These are phyloP conservation scores for Coprinopsis marcescibilis DNA, from an alignment of 768 basidiomycete genomes.

Conservation along the genomic window DNA sequence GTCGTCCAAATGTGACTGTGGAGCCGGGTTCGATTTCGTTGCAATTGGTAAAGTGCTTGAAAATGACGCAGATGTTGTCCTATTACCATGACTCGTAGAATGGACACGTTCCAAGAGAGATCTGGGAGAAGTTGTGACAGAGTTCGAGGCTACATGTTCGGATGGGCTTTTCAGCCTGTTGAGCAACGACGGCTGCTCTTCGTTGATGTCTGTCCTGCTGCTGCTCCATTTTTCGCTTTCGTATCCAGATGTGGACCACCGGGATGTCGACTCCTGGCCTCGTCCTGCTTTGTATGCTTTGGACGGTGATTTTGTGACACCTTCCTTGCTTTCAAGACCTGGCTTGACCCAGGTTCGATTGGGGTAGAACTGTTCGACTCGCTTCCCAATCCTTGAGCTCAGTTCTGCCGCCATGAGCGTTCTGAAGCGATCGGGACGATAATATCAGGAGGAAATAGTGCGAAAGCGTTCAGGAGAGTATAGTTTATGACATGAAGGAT, in stretches of 20 bases:
- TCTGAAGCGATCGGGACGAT: too few species aligned
- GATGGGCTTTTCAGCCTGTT: neutral
- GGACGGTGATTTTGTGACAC: neutral
- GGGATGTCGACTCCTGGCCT: neutral
- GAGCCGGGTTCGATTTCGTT: neutral
- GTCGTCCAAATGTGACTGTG: too few species aligned
- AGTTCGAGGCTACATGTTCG: too few species aligned
- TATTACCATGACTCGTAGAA: too few species aligned
- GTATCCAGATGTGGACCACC: neutral
- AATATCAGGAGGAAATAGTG: too few species aligned
- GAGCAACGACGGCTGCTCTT: neutral
- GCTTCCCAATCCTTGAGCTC: neutral
- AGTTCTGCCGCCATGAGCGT: neutral
- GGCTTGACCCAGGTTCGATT: neutral
- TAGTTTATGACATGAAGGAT: too few species aligned
- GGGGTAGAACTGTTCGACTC: neutral
- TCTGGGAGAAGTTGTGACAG: neutral
- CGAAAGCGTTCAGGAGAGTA: too few species aligned
- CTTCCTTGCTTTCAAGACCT: neutral
- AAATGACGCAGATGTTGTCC: too few species aligned
- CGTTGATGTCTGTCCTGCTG: neutral
- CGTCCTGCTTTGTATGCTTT: neutral
- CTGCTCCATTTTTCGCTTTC: conserved; percentile 1
- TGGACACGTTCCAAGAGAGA: neutral
- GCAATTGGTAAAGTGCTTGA: too few species aligned